A percentile compares a stretch with the other conserved stretches of the same genome.
Conservation (phyloP, 2,329 filamentous ascomycete species). For the Pezicula rhizophila region DNA sequence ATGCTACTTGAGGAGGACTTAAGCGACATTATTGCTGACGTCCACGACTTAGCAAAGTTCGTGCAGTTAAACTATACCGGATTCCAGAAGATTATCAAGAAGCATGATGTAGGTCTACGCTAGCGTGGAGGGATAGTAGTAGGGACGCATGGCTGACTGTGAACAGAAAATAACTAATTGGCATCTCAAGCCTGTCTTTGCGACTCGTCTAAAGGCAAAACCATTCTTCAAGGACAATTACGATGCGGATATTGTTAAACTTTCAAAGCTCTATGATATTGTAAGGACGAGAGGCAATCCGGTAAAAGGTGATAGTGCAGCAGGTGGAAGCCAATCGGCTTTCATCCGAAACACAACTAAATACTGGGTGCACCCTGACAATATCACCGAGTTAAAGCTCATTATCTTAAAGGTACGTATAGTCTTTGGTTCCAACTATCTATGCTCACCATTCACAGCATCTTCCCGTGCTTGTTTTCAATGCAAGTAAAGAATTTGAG, state of each 20-base stretch:
- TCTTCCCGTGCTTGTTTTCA: conserved; percentile 94
- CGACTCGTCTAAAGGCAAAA: conserved; percentile 86
- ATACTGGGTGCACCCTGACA: conserved; percentile 98
- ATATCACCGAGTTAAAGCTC: conserved; percentile 96
- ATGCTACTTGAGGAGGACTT: conserved; percentile 88
- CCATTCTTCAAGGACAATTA: conserved; percentile 99
- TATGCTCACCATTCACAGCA: conserved; percentile 45
- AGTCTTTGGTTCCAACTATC: background rate
- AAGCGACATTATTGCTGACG: conserved; percentile 96
- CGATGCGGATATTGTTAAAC: conserved; percentile 87
- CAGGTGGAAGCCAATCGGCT: conserved; percentile 87
- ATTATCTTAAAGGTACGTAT: conserved; percentile 74
- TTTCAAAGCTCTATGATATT: conserved; percentile 91
- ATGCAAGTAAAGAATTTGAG: conserved; percentile 93
- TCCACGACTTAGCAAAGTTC: conserved; percentile 96
- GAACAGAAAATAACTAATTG: conserved; percentile 83
- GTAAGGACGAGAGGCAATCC: conserved; percentile 91
- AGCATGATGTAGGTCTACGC: conserved; percentile 73
- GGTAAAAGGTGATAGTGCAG: conserved; percentile 83
- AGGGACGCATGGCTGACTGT: conserved; percentile 3
- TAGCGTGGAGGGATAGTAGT: background rate
- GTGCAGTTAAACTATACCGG: conserved; percentile 98
- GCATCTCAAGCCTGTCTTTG: conserved; percentile 94
- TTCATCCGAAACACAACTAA: conserved; percentile 97
- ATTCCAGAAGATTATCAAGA: conserved; percentile 99